A percentile compares a stretch with the other conserved stretches of the same genome.
phyloP scores from a whole-genome alignment of 73 alveolate species.

The Paramecium sonneborni region DNA sequence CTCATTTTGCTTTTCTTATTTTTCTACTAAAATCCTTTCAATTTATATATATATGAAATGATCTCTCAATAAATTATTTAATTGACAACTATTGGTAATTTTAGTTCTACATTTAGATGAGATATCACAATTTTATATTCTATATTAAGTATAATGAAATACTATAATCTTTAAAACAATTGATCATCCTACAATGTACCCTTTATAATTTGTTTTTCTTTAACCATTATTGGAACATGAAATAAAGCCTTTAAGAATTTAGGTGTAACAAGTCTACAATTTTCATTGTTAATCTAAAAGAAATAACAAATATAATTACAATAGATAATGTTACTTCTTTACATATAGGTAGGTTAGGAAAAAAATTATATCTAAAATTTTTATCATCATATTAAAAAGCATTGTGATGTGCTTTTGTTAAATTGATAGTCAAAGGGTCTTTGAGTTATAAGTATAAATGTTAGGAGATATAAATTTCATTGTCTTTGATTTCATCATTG shows the following conservation, averaged over 20 bases:
- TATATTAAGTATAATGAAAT: not conserved
- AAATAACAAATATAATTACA: not conserved
- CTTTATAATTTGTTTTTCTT: not conserved
- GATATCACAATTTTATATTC: not conserved
- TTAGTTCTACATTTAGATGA: not conserved
- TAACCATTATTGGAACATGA: not conserved
- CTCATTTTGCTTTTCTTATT: not conserved
- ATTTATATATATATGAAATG: not conserved
- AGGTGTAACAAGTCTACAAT: not conserved
- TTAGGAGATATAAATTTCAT: not conserved
- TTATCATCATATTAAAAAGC: not conserved
- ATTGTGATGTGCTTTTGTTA: not conserved
- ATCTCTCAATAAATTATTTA: not conserved
- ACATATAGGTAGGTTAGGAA: constrained; percentile 30
- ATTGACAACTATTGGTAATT: not conserved
- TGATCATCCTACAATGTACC: not conserved
- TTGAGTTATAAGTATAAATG: not conserved
- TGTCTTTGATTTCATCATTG: not conserved
- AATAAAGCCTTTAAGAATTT: constrained; percentile 26
- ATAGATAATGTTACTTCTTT: not conserved
- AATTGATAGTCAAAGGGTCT: not conserved
- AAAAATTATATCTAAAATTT: constrained; percentile 1
- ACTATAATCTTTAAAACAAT: not conserved
- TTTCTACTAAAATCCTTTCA: not conserved
- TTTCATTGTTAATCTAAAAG: not conserved